Conservation (phyloP, 371 early-diverging fungal genomes). For the Mortierella polycephala region DNA sequence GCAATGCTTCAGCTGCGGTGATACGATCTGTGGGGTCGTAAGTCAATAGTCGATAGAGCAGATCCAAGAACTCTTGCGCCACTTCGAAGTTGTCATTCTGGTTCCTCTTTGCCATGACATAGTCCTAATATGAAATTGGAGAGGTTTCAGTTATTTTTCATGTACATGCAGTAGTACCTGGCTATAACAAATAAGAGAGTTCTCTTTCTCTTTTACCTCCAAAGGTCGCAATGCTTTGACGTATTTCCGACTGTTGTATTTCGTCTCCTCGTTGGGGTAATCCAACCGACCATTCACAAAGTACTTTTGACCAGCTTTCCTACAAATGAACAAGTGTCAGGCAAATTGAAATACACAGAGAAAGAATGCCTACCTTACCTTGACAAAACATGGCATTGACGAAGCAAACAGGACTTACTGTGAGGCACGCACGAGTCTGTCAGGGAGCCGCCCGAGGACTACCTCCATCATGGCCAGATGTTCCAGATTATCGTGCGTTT, state of each 20-base stretch:
- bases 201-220: constrained; percentile 48
- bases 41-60: constrained; percentile 65
- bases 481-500: constrained; percentile 88
- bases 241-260: constrained; percentile 67
- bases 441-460: constrained; percentile 67
- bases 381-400: neutral
- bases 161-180: neutral
- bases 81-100: neutral
- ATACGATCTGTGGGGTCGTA: constrained; percentile 72
- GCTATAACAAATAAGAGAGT: neutral
- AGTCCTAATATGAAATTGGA: constrained; percentile 1
- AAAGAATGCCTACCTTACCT: neutral
- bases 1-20: constrained; percentile 67
- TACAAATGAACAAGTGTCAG: neutral
- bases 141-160: neutral
- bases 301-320: constrained; percentile 54
- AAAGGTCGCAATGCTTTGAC: constrained; percentile 67
- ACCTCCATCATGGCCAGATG: constrained; percentile 81
- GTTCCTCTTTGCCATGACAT: constrained; percentile 2
- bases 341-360: neutral
- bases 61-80: constrained; percentile 52
- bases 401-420: constrained; percentile 48
- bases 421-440: constrained; percentile 54
- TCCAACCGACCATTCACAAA: constrained; percentile 62
- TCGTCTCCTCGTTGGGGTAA: constrained; percentile 70